Conservation (phyloP, 495 filamentous ascomycete genomes). For the Xylaria curta region DNA sequence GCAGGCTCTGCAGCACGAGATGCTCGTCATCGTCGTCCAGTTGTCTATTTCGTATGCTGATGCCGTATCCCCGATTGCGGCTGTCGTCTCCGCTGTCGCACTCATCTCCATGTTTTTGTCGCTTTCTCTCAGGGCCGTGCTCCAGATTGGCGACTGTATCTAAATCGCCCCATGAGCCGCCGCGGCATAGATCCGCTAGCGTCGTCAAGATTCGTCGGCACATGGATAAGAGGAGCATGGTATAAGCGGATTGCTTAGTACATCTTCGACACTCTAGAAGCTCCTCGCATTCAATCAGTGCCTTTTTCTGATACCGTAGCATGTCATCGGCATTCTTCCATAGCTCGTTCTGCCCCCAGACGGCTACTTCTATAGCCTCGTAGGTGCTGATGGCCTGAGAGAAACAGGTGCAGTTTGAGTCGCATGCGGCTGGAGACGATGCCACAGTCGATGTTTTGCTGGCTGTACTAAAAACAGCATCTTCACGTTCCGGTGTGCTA, state of each 20-base stretch:
- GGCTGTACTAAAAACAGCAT: slow-evolving; percentile 13
- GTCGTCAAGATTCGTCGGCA: slow-evolving; percentile 21
- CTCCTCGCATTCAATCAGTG: slow-evolving; percentile 25
- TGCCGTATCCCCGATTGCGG: slow-evolving; percentile 22
- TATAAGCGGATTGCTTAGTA: slow-evolving; percentile 25
- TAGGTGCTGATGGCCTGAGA: slow-evolving; percentile 23
- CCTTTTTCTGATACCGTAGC: slow-evolving; percentile 25
- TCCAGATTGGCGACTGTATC: not conserved
- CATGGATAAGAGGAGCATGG: slow-evolving; percentile 30
- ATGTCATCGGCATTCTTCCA: slow-evolving; percentile 25
- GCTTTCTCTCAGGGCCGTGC: slow-evolving; percentile 12
- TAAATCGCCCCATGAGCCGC: not conserved
- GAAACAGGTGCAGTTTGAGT: slow-evolving; percentile 28
- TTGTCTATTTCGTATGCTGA: slow-evolving; percentile 26
- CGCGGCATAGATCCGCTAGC: slow-evolving; percentile 12
- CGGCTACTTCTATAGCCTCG: slow-evolving; percentile 27
- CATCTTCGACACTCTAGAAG: slow-evolving; percentile 23
- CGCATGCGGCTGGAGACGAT: slow-evolving; percentile 6
- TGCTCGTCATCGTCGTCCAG: slow-evolving; percentile 29
- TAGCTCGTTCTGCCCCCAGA: slow-evolving; percentile 25
- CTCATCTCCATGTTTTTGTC: slow-evolving; percentile 1
- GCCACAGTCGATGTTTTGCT: slow-evolving; percentile 15
- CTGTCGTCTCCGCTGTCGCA: slow-evolving; percentile 10
- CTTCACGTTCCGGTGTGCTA: slow-evolving; percentile 23
- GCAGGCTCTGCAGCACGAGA: slow-evolving; percentile 28